Percentiles rank a stretch among this genome's conserved stretches.
These are phyloP conservation scores for Penicillium chermesinum DNA, from an alignment of 495 filamentous ascomycete genomes.

Conservation along the genomic window DNA sequence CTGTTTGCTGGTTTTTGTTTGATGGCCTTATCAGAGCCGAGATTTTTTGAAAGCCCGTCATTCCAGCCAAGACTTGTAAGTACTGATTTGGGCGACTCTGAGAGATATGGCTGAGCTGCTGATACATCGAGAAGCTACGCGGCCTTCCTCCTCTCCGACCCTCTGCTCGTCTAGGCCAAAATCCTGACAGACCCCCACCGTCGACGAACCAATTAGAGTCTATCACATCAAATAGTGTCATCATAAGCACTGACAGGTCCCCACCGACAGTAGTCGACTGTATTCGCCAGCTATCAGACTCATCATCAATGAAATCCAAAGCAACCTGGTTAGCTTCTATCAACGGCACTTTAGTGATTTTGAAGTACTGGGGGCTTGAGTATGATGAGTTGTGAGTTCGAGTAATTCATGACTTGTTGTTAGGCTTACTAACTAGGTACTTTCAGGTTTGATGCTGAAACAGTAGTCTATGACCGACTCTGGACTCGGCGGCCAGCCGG, in stretches of 20 bases:
- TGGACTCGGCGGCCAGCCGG: background rate
- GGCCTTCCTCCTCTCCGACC: background rate
- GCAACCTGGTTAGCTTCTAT: background rate
- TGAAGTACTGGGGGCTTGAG: background rate
- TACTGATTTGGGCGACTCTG: background rate
- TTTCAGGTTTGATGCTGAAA: conserved; percentile 1
- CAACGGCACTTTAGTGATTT: background rate
- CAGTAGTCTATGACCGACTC: background rate
- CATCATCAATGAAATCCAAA: background rate
- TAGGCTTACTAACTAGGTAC: background rate
- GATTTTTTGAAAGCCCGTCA: background rate
- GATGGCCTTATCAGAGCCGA: background rate
- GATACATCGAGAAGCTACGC: background rate
- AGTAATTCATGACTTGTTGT: background rate
- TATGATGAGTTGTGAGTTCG: conserved; percentile 1
- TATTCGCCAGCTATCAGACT: background rate
- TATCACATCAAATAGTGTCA: conserved; percentile 1
- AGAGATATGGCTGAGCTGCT: background rate
- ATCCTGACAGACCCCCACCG: background rate
- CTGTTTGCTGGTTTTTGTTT: conserved; percentile 4
- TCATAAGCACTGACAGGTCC: background rate
- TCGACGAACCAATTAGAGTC: background rate
- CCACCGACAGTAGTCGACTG: conserved; percentile 1
- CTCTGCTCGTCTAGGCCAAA: background rate
- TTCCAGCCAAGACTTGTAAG: background rate